Evolutionary conservation across 345 rosid genomes (phyloP).

Genomic region (Brassica juncea): DNA sequence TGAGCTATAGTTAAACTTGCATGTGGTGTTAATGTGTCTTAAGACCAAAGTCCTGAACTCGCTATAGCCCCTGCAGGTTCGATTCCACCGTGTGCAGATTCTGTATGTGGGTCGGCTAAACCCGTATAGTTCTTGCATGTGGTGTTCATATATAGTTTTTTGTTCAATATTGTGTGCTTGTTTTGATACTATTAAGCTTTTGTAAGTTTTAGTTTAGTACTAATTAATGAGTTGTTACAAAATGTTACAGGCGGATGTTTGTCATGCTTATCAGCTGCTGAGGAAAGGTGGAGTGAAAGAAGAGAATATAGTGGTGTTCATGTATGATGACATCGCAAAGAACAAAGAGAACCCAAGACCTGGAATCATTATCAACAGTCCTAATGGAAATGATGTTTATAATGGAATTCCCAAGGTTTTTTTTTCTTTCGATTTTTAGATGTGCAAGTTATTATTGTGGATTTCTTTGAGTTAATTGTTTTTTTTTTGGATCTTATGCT

Average conservation of each 20-base stretch:
- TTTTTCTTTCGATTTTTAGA: neutral
- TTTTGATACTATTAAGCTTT: neutral
- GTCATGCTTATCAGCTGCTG: slow-evolving; percentile 91
- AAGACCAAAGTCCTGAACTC: neutral
- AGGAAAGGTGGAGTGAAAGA: slow-evolving; percentile 88
- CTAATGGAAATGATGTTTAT: slow-evolving; percentile 79
- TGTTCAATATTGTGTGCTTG: neutral
- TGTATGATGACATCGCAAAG: slow-evolving; percentile 88
- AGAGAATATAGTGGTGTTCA: slow-evolving; percentile 80
- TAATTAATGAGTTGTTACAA: neutral
- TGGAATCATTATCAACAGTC: slow-evolving; percentile 77
- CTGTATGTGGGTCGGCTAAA: neutral
- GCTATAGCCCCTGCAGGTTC: neutral
- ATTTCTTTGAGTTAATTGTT: neutral
- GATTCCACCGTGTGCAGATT: neutral
- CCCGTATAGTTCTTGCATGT: neutral
- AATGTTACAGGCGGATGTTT: slow-evolving; percentile 66
- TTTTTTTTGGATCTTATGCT: neutral
- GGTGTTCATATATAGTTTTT: neutral
- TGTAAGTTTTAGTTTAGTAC: neutral
- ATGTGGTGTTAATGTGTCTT: neutral
- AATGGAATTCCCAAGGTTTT: slow-evolving; percentile 82
- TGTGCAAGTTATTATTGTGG: neutral
- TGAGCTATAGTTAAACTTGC: neutral
- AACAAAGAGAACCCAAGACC: slow-evolving; percentile 80